phyloP scores from a whole-genome alignment of 1,139 yeast genomes.

The Sugiyamaella castrensis region DNA sequence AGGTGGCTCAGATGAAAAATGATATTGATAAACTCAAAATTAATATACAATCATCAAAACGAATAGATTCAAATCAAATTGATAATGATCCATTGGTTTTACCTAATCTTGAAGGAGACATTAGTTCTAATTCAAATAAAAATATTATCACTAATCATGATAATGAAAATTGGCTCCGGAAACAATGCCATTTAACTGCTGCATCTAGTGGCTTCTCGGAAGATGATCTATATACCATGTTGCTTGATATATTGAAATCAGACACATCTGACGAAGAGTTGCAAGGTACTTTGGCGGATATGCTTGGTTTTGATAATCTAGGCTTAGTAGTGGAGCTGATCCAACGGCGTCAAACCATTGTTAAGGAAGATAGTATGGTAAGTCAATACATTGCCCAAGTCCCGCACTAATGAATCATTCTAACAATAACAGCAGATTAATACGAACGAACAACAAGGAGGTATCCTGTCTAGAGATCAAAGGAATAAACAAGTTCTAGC shows the following conservation, averaged over 20 bases:
- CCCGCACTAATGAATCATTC: too few relatives aligned
- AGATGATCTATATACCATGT: conserved; percentile 26
- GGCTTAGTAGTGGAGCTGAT: conserved; percentile 70
- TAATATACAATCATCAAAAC: not conserved
- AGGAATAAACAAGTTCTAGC: conserved; percentile 10
- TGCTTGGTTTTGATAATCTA: conserved; percentile 80
- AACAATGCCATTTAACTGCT: conserved; percentile 7
- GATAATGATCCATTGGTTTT: conserved; percentile 22
- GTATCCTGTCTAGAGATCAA: conserved; percentile 10
- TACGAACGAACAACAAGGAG: not conserved
- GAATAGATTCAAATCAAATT: not conserved
- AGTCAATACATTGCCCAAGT: too few relatives aligned
- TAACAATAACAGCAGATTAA: too few relatives aligned
- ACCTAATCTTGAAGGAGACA: conserved; percentile 7
- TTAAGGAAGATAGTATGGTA: not conserved
- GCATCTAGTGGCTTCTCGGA: conserved; percentile 19
- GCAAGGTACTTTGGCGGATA: conserved; percentile 68
- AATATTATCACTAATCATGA: too few relatives aligned
- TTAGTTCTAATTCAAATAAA: not conserved
- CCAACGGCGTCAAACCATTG: conserved; percentile 37
- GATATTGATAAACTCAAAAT: conserved; percentile 10
- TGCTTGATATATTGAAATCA: conserved; percentile 33
- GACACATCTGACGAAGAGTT: conserved; percentile 55
- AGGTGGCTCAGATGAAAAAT: conserved; percentile 17
- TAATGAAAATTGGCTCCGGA: conserved; percentile 14